Evolutionary conservation across 1,284 basidiomycete genomes (phyloP).

Genomic region (Trichosporon ovoides): DNA sequence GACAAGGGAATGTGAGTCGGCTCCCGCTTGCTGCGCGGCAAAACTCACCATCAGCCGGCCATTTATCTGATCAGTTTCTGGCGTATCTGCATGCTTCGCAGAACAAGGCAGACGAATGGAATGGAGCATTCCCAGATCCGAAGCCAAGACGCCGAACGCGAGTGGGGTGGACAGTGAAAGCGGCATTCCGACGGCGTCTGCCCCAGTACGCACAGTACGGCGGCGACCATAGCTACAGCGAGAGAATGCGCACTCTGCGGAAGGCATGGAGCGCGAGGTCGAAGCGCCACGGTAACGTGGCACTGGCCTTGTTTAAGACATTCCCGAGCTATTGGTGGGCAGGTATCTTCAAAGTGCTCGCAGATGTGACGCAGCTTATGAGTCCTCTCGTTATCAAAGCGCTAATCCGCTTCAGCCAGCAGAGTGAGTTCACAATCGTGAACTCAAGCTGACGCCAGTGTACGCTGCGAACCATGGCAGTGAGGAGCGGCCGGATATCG

Average conservation of each 20-base stretch:
- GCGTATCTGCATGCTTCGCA: constrained; percentile 29
- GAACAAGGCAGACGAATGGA: constrained; percentile 37
- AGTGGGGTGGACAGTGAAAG: constrained; percentile 52
- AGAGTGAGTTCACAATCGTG: constrained; percentile 45
- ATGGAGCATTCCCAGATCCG: constrained; percentile 24
- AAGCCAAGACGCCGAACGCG: constrained; percentile 51
- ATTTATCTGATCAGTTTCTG: constrained; percentile 52
- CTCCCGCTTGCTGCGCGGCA: neutral
- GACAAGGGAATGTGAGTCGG: constrained; percentile 45
- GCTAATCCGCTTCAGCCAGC: constrained; percentile 64
- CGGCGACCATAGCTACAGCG: constrained; percentile 14
- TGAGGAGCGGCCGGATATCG: constrained; percentile 52
- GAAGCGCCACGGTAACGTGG: constrained; percentile 53
- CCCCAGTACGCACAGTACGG: constrained; percentile 15
- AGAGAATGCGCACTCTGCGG: neutral
- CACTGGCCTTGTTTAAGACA: constrained; percentile 66
- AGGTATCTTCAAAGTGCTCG: constrained; percentile 52
- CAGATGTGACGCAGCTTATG: constrained; percentile 57
- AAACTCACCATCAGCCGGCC: constrained; percentile 49
- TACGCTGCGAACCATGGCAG: constrained; percentile 38
- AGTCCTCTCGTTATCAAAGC: constrained; percentile 62
- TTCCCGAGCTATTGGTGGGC: constrained; percentile 67
- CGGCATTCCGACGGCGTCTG: constrained; percentile 32
- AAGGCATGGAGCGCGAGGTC: constrained; percentile 38
- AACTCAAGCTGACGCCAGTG: constrained; percentile 26